Evolutionary conservation across 768 basidiomycete species (phyloP).

Genomic region (Gymnopilus junonius): DNA sequence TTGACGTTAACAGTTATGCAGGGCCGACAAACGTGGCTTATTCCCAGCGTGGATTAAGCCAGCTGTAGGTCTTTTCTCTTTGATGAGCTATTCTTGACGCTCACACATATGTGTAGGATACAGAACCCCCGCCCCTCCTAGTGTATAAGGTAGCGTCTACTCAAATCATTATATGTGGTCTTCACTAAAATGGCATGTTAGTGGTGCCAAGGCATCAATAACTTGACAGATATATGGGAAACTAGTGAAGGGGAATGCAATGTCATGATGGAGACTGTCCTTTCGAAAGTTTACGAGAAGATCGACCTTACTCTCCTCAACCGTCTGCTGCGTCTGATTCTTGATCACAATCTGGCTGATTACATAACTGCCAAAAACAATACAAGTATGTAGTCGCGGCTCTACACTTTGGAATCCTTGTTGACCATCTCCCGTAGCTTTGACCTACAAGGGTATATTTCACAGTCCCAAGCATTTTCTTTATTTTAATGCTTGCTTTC

Average conservation of each 20-base stretch:
- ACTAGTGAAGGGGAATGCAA: constrained; percentile 97
- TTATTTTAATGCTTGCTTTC: constrained; percentile 9
- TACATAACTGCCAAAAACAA: constrained; percentile 99
- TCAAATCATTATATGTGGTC: background rate
- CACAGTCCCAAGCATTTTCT: background rate
- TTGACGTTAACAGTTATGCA: constrained; percentile 21
- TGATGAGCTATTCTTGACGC: background rate
- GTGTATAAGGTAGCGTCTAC: constrained; percentile 77
- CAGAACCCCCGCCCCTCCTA: constrained; percentile 93
- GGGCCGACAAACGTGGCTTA: constrained; percentile 93
- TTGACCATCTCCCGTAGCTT: constrained; percentile 39
- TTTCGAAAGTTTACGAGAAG: constrained; percentile 99
- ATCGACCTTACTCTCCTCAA: constrained; percentile 96
- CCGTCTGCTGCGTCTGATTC: constrained; percentile 91
- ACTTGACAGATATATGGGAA: constrained; percentile 98
- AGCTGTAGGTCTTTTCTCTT: constrained; percentile 47
- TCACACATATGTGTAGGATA: constrained; percentile 53
- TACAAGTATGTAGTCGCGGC: constrained; percentile 50
- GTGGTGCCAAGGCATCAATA: constrained; percentile 99
- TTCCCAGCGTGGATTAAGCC: constrained; percentile 99
- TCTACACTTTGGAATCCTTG: background rate
- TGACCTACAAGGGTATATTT: constrained; percentile 82
- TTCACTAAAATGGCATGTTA: constrained; percentile 18
- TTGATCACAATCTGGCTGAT: constrained; percentile 98
- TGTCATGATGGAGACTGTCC: constrained; percentile 98